phyloP scores from a whole-genome alignment of 2,329 filamentous ascomycete species.

The Mycogone perniciosa region DNA sequence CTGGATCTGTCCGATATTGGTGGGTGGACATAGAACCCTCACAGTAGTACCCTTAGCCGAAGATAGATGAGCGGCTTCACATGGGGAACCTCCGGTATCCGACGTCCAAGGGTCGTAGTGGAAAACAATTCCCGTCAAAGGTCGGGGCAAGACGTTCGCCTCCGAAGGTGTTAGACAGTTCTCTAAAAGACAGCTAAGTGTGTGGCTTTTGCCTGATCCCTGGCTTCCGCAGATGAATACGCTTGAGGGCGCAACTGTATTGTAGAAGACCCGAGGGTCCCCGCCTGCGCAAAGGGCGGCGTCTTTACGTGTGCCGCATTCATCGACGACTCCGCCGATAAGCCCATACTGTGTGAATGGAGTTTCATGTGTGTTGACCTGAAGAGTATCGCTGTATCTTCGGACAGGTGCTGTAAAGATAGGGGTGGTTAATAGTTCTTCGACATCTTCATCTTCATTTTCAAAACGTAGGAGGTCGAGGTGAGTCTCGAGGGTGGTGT shows the following conservation, averaged over 20 bases:
- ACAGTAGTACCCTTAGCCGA: conserved; percentile 39
- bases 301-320: background rate
- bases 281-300: background rate
- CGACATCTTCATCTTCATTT: background rate
- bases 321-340: conserved; percentile 8
- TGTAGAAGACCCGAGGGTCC: conserved; percentile 36
- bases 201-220: conserved; percentile 59
- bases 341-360: conserved; percentile 17
- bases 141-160: conserved; percentile 40
- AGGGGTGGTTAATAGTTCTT: conserved; percentile 13
- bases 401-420: conserved; percentile 17
- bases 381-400: background rate
- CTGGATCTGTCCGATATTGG: conserved; percentile 39
- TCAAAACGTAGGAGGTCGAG: conserved; percentile 5
- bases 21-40: conserved; percentile 48
- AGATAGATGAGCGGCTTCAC: conserved; percentile 54
- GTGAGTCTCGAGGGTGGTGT: background rate
- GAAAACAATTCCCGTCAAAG: conserved; percentile 56
- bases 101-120: conserved; percentile 56
- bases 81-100: conserved; percentile 42
- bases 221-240: conserved; percentile 60
- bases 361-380: background rate
- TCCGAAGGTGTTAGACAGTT: conserved; percentile 45
- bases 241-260: conserved; percentile 47
- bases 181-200: conserved; percentile 49